Evolutionary conservation across 257 asterid genomes (phyloP).

Genomic region (Solanum sitiens): DNA sequence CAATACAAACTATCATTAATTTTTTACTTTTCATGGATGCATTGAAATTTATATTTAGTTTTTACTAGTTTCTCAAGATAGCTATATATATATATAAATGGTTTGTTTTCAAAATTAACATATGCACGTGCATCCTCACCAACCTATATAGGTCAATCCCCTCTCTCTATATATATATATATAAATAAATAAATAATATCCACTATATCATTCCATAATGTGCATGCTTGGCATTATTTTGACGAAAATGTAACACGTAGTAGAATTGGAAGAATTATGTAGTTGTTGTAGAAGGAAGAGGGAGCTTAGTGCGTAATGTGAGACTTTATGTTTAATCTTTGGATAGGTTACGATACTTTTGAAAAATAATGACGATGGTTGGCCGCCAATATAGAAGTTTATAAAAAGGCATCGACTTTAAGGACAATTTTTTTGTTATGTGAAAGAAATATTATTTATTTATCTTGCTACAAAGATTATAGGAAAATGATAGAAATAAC

Average conservation of each 20-base stretch:
- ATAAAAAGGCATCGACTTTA: background rate
- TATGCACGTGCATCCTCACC: no score
- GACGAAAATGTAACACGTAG: background rate
- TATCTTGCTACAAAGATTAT: background rate
- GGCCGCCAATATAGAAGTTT: background rate
- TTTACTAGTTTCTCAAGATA: no score
- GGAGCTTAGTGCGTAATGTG: background rate
- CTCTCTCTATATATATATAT: no score
- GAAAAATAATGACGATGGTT: background rate
- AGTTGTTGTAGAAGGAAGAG: background rate
- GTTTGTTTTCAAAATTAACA: no score
- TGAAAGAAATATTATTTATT: background rate
- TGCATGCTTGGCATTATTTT: background rate
- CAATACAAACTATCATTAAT: no score
- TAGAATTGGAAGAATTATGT: background rate
- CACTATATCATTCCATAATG: background rate
- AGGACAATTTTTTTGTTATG: background rate
- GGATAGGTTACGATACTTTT: background rate
- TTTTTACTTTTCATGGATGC: no score
- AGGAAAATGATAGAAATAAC: background rate
- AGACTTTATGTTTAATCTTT: background rate
- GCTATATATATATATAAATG: no score
- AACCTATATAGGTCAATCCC: no score
- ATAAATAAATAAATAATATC: no score
- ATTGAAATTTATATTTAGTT: no score